Evolutionary conservation across 2,329 filamentous ascomycete species (phyloP).

Genomic region (Knufia fluminis): DNA sequence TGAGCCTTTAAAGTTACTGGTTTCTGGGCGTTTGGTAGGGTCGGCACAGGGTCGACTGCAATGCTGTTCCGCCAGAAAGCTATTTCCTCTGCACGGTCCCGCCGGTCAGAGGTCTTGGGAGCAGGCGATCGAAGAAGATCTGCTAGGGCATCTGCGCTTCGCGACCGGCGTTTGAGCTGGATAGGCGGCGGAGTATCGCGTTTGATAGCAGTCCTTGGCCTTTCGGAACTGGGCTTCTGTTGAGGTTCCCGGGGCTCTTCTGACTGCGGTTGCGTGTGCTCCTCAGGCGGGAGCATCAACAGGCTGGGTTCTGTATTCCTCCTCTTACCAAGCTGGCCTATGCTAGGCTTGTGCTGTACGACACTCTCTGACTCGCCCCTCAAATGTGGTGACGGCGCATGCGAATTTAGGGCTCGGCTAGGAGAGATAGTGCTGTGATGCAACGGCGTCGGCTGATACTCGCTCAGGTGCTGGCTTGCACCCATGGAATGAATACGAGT

Average conservation of each 20-base stretch:
- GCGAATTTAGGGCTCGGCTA: slow-evolving; percentile 18
- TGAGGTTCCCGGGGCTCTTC: neutral
- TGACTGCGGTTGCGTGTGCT: neutral
- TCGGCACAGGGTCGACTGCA: slow-evolving; percentile 23
- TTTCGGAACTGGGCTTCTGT: neutral
- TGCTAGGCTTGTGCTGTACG: neutral
- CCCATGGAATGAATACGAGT: neutral
- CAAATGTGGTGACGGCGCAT: slow-evolving; percentile 11
- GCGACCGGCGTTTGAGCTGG: slow-evolving; percentile 32
- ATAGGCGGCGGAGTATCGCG: slow-evolving; percentile 1
- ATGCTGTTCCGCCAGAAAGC: slow-evolving; percentile 30
- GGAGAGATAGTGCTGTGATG: slow-evolving; percentile 7
- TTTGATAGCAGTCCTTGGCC: slow-evolving; percentile 1
- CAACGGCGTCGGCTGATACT: neutral
- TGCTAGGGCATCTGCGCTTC: slow-evolving; percentile 35
- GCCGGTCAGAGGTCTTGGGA: slow-evolving; percentile 31
- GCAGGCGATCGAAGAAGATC: slow-evolving; percentile 25
- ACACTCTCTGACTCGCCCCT: slow-evolving; percentile 8
- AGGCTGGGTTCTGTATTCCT: slow-evolving; percentile 38
- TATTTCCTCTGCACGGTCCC: slow-evolving; percentile 33
- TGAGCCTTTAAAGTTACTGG: neutral
- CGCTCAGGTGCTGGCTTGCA: neutral
- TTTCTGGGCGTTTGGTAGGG: neutral
- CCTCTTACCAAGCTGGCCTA: slow-evolving; percentile 16
- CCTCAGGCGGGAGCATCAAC: slow-evolving; percentile 17